Base-by-base conservation (phyloP, 257 asterid genomes). In the Gentiana macrophylla region DNA sequence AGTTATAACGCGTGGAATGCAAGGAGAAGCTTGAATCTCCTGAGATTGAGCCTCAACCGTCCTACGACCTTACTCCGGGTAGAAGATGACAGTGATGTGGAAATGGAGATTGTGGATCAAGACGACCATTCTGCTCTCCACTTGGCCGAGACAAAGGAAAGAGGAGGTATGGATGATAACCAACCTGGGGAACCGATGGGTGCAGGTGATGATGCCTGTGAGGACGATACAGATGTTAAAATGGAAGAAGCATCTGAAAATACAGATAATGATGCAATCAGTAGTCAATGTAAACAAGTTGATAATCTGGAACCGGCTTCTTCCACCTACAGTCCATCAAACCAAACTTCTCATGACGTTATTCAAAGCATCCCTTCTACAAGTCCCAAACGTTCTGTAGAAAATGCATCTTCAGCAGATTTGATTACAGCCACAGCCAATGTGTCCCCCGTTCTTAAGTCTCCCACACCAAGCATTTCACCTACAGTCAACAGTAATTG, bases 81-180 rank as follows among this genome's bases (percentile, higher is more conserved):
- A 57, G 95, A 81, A 37, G 80, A 81, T 68, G 99, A 88, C 41
- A 81, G 94, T 56, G 99, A 92, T 79, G 95, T 72, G 68, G 95
- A 88, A 77, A 92, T 92, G 99, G 97, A 92, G 70, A 88, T 87
- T 59, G 93, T 87, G 60, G 82, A 81, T 33, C 74, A 76, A 61
- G 71, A 70, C 35, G 76, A 69, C 43, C 37, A 47, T 12, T 24
- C 53, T 57, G 65, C 37, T 44, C 59, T 66, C 49, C 67, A 37
- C 8, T 52, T 61, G 37, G 70, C 57, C 35, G 54, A 46, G 12
- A 37, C 47, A 7, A 45, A 62, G 37, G 60, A 62, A 9, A 53
- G 52, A 34, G 32, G 52, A n/a, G 12, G 44, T 4, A 2, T 53
- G 69, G 64, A 49, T 50, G 60, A 50, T 6, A 59, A 48, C 63